Percentiles rank a stretch among this genome's conserved stretches.
Conservation (phyloP, 257 asterid genomes). For the Ajuga chamaepitys region DNA sequence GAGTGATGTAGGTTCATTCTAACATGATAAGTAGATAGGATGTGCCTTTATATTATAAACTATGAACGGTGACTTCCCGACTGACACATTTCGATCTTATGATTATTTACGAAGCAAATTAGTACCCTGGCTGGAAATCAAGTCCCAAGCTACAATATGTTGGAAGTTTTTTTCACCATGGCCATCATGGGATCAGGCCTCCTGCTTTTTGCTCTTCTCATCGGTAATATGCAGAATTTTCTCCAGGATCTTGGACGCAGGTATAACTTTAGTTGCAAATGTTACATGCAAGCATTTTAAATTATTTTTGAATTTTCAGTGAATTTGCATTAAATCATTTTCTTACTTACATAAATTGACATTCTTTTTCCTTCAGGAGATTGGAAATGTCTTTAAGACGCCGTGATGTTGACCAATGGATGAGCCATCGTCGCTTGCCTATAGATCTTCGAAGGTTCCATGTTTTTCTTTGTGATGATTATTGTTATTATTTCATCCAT, state of each 20-base stretch:
- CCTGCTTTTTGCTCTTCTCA: conserved; percentile 74
- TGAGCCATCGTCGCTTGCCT: conserved; percentile 93
- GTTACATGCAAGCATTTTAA: background rate
- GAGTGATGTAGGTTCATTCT: too few species aligned
- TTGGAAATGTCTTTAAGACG: conserved; percentile 78
- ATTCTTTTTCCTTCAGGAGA: conserved; percentile 42
- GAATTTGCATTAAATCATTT: background rate
- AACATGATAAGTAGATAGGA: too few species aligned
- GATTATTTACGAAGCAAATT: conserved; percentile 50
- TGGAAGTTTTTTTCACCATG: conserved; percentile 94
- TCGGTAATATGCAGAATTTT: conserved; percentile 99
- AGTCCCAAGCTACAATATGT: conserved; percentile 65
- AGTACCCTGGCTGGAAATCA: conserved; percentile 96
- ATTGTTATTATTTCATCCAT: background rate
- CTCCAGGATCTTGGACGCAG: conserved; percentile 93
- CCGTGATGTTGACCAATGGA: conserved; percentile 97
- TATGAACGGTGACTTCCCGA: background rate
- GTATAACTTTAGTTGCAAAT: conserved; percentile 18
- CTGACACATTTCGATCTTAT: conserved; percentile 7
- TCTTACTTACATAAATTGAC: background rate
- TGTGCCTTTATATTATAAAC: too few species aligned
- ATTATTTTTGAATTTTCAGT: background rate
- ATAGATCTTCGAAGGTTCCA: conserved; percentile 56
- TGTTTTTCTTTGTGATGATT: background rate
- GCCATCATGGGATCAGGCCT: conserved; percentile 78